These are phyloP conservation scores for Pseudogymnoascus sp. DNA, from an alignment of 2,329 filamentous ascomycete species.

Conservation along the genomic window DNA sequence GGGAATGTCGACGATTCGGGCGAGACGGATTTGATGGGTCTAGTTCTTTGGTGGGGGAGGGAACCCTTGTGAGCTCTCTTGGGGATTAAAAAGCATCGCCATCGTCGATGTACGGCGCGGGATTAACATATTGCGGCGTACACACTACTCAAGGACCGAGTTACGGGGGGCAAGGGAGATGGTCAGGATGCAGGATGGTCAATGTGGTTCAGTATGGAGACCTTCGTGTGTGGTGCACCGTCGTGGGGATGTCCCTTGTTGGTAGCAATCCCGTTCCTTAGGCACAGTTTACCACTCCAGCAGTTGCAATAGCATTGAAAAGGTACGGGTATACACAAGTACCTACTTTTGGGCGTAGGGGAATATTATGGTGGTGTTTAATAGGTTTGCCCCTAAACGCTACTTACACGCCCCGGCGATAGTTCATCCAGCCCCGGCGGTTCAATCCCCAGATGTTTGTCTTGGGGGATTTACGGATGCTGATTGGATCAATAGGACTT, in stretches of 20 bases:
- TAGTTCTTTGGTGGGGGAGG: neutral
- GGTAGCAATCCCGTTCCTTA: neutral
- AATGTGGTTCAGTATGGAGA: too few species aligned
- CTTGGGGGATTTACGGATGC: neutral
- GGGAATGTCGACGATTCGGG: neutral
- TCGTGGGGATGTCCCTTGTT: neutral
- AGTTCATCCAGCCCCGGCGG: neutral
- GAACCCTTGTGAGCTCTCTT: neutral
- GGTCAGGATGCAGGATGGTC: too few species aligned
- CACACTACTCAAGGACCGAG: neutral
- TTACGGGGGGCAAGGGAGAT: too few species aligned
- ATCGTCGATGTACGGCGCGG: neutral
- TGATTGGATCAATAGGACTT: neutral
- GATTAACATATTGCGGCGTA: conserved; percentile 1
- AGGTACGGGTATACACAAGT: neutral
- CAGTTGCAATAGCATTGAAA: too few species aligned
- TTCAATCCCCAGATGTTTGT: neutral
- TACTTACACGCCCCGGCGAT: neutral
- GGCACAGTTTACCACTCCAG: neutral
- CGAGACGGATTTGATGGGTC: neutral
- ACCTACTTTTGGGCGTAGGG: neutral
- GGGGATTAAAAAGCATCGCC: neutral
- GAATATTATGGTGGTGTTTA: neutral
- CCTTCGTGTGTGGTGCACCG: neutral
- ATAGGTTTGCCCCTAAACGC: neutral